A percentile compares a stretch with the other conserved stretches of the same genome.
These are phyloP conservation scores for Biscogniauxia marginata DNA, from an alignment of 2,329 filamentous ascomycete species.

Conservation along the genomic window DNA sequence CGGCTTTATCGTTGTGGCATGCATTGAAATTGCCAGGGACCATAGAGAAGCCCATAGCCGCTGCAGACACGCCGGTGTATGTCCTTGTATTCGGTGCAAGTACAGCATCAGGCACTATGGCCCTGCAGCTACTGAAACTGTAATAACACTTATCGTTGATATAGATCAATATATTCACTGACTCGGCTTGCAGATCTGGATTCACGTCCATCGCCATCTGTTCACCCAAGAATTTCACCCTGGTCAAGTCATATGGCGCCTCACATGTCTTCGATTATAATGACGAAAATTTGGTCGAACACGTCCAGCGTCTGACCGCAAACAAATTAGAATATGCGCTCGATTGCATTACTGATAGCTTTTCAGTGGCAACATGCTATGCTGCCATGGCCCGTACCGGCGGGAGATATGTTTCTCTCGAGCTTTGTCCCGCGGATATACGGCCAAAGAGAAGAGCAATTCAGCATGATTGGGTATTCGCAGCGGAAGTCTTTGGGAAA, in stretches of 20 bases:
- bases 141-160: no score
- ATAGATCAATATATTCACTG: no score
- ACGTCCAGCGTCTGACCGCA: constrained; percentile 46
- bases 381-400: constrained; percentile 33
- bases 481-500: constrained; percentile 4
- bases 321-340: constrained; percentile 44
- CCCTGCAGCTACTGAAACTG: constrained; percentile 10
- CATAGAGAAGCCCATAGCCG: background rate
- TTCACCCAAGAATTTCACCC: constrained; percentile 2
- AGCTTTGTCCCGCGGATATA: constrained; percentile 2
- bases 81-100: constrained; percentile 16
- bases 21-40: background rate
- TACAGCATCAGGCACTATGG: constrained; percentile 12
- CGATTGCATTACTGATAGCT: constrained; percentile 47
- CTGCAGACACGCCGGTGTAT: constrained; percentile 18
- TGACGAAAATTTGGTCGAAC: constrained; percentile 39
- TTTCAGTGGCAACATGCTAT: constrained; percentile 38
- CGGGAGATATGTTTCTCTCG: constrained; percentile 20
- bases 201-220: constrained; percentile 5
- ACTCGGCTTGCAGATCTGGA: no score
- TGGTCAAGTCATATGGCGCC: constrained; percentile 42
- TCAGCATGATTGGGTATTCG: constrained; percentile 2
- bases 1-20: constrained; percentile 3
- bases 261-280: constrained; percentile 50
- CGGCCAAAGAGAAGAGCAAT: constrained; percentile 6